Conservation (phyloP, 192 early-diverging fungal genomes). For the Rhizoclosmatium sp. region DNA sequence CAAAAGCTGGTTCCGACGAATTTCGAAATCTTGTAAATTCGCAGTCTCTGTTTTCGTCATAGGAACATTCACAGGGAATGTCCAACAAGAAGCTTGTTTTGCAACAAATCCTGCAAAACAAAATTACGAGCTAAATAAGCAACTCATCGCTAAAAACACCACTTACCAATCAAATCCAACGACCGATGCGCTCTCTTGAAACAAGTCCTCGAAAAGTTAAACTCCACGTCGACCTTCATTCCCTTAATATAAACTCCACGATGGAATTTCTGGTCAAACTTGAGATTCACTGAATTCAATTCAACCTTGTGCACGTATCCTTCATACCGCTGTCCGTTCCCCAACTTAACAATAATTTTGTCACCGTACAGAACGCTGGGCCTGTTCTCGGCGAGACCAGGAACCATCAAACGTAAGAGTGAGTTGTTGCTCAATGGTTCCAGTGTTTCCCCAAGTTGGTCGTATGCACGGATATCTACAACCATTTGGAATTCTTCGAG, state of each 20-base stretch:
- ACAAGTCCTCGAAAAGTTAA: constrained; percentile 35
- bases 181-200: constrained; percentile 15
- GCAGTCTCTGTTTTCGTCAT: background rate
- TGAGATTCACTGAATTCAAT: constrained; percentile 9
- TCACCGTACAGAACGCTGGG: constrained; percentile 34
- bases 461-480: constrained; percentile 31
- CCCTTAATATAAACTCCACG: constrained; percentile 7
- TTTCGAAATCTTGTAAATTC: background rate
- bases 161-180: constrained; percentile 13
- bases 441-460: constrained; percentile 6
- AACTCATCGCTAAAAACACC: background rate
- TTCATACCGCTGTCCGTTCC: constrained; percentile 3
- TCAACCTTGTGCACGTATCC: constrained; percentile 31
- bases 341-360: constrained; percentile 21
- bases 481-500: constrained; percentile 31
- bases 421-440: background rate
- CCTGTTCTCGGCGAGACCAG: constrained; percentile 22
- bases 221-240: constrained; percentile 31
- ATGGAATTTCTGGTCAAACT: constrained; percentile 26
- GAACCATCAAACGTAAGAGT: constrained; percentile 12
- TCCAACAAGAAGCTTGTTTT: background rate
- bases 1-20: background rate
- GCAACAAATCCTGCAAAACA: background rate
- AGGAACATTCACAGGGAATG: background rate
- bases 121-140: constrained; percentile 9